Evolutionary conservation across 768 basidiomycete genomes (phyloP).

Genomic region (Podaxis sp.): DNA sequence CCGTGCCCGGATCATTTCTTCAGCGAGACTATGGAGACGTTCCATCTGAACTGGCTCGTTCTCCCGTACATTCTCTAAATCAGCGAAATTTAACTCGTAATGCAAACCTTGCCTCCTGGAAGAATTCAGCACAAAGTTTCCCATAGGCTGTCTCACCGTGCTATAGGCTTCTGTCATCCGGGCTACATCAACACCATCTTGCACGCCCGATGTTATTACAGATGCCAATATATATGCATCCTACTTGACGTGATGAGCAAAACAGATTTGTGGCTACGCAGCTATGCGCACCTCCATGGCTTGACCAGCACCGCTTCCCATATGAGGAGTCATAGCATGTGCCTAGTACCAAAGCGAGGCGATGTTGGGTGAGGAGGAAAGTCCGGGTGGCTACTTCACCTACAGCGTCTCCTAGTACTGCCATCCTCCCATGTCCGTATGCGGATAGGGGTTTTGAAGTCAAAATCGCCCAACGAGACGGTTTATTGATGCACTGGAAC

Average conservation of each 20-base stretch:
- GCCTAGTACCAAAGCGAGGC: slow-evolving; percentile 22
- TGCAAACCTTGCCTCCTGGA: slow-evolving; percentile 21
- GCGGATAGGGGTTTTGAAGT: slow-evolving; percentile 33
- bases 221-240: slow-evolving; percentile 29
- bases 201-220: slow-evolving; percentile 17
- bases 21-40: not conserved
- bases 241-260: slow-evolving; percentile 14
- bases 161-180: slow-evolving; percentile 22
- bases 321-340: slow-evolving; percentile 46
- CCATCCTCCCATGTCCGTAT: slow-evolving; percentile 34
- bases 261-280: not conserved
- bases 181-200: slow-evolving; percentile 26
- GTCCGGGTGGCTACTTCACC: slow-evolving; percentile 6
- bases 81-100: slow-evolving; percentile 20
- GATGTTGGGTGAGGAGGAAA: not conserved
- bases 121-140: slow-evolving; percentile 24
- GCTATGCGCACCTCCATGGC: slow-evolving; percentile 36
- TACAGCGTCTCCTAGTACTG: slow-evolving; percentile 48
- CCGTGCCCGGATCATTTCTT: not conserved
- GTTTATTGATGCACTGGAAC: slow-evolving; percentile 28
- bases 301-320: slow-evolving; percentile 50
- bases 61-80: slow-evolving; percentile 17
- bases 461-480: slow-evolving; percentile 41
- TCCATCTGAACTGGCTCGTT: slow-evolving; percentile 9
- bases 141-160: slow-evolving; percentile 35